These are phyloP conservation scores for Taphrina deformans DNA, from an alignment of 1,139 yeast species.

Conservation along the genomic window DNA sequence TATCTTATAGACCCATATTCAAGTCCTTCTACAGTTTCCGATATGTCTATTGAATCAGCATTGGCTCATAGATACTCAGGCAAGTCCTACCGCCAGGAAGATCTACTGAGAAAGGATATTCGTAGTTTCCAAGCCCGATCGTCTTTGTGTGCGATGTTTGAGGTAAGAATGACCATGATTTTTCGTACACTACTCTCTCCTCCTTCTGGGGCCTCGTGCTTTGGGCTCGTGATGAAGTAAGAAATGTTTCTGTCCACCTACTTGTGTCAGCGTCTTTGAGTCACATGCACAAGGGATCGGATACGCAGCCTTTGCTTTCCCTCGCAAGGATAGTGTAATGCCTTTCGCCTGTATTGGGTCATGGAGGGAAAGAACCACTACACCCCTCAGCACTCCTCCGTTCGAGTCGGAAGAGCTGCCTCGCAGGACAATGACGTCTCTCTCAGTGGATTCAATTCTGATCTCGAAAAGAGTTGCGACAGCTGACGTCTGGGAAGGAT, in stretches of 20 bases:
- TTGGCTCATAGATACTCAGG: neutral
- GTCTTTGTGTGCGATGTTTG: conserved; percentile 43
- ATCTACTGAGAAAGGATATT: conserved; percentile 81
- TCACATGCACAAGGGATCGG: neutral
- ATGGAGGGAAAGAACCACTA: conserved; percentile 68
- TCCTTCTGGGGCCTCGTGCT: conserved; percentile 47
- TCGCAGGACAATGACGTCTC: conserved; percentile 76
- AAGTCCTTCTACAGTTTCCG: conserved; percentile 88
- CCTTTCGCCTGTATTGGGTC: conserved; percentile 74
- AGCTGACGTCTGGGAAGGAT: neutral
- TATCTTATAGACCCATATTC: conserved; percentile 82
- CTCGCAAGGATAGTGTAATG: conserved; percentile 62
- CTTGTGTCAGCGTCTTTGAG: neutral
- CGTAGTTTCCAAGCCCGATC: conserved; percentile 67
- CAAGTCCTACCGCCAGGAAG: conserved; percentile 60
- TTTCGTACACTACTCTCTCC: conserved; percentile 69
- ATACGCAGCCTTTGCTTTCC: conserved; percentile 59
- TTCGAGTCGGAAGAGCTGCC: conserved; percentile 78
- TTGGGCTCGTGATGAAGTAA: conserved; percentile 22
- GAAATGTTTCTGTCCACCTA: conserved; percentile 26
- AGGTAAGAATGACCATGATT: conserved; percentile 71
- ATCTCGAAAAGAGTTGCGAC: conserved; percentile 43
- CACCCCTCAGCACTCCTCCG: conserved; percentile 72
- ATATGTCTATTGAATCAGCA: conserved; percentile 49
- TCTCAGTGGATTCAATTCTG: conserved; percentile 65